These are phyloP conservation scores for Vanilla planifolia DNA, from an alignment of 106 monocot genomes.

Conservation along the genomic window DNA sequence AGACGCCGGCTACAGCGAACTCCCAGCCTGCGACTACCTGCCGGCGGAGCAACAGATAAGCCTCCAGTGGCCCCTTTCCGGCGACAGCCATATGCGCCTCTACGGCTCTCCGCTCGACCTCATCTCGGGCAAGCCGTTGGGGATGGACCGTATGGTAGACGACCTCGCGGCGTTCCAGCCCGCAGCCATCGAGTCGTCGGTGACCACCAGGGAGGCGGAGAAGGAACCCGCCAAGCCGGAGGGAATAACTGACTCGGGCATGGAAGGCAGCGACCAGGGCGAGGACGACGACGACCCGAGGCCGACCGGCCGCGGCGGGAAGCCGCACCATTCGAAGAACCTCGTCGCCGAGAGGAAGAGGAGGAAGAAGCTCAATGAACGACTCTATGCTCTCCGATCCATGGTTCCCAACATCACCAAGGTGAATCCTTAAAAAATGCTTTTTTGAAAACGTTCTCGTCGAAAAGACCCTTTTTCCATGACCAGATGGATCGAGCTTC, in stretches of 20 bases:
- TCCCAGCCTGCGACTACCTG: background rate
- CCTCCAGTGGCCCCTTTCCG: constrained; percentile 24
- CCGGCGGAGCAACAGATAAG: too few species aligned
- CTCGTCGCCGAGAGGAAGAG: constrained; percentile 77
- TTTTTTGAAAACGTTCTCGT: too few species aligned
- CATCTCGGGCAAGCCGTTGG: constrained; percentile 9
- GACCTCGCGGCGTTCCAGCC: constrained; percentile 8
- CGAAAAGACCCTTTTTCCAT: too few species aligned
- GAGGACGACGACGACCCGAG: constrained; percentile 58
- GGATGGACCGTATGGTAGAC: constrained; percentile 12
- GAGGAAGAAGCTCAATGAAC: constrained; percentile 93
- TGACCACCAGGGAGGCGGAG: background rate
- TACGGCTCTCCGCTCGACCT: constrained; percentile 31
- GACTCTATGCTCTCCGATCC: constrained; percentile 61
- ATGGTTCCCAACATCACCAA: constrained; percentile 92
- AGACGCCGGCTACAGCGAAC: background rate
- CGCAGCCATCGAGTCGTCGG: background rate
- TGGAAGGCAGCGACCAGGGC: constrained; percentile 49
- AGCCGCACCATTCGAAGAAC: constrained; percentile 68
- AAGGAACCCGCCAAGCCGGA: constrained; percentile 22
- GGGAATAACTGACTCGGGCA: constrained; percentile 28
- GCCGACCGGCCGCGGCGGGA: constrained; percentile 22
- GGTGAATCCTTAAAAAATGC: constrained; percentile 34
- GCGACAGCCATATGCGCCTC: constrained; percentile 24
- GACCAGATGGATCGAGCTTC: constrained; percentile 90